These are phyloP conservation scores for Avicennia marina DNA, from an alignment of 257 asterid genomes.

Conservation along the genomic window DNA sequence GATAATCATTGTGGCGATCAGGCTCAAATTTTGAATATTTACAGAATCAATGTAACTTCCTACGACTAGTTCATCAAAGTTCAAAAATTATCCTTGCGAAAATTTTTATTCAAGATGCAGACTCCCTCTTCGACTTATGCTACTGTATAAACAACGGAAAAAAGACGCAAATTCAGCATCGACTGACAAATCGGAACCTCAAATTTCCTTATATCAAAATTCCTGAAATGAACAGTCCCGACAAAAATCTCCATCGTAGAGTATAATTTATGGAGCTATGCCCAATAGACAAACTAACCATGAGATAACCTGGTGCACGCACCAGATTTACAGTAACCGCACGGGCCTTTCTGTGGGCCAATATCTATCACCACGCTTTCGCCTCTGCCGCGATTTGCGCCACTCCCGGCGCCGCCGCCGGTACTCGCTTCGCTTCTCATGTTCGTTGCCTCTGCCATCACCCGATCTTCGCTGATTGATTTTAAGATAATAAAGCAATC, in stretches of 20 bases:
- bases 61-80: no score
- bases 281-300: slow-evolving; percentile 40
- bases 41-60: no score
- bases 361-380: slow-evolving; percentile 68
- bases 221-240: not conserved
- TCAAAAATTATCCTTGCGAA: no score
- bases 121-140: no score
- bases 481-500: no score
- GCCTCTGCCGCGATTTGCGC: slow-evolving; percentile 33
- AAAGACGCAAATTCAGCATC: no score
- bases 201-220: not conserved
- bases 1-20: no score
- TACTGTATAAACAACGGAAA: no score
- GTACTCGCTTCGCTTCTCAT: slow-evolving; percentile 81
- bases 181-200: not conserved
- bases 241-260: slow-evolving; percentile 5
- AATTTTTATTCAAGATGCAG: no score
- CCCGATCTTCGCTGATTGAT: not conserved
- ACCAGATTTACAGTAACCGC: slow-evolving; percentile 91
- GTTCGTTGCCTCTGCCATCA: slow-evolving; percentile 78
- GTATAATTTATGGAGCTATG: not conserved
- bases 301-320: slow-evolving; percentile 59
- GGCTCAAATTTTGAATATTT: no score
- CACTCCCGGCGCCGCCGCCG: slow-evolving; percentile 45
- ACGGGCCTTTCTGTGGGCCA: slow-evolving; percentile 73